phyloP scores from a whole-genome alignment of 2,329 filamentous ascomycete species.

The Neonectria ditissima region DNA sequence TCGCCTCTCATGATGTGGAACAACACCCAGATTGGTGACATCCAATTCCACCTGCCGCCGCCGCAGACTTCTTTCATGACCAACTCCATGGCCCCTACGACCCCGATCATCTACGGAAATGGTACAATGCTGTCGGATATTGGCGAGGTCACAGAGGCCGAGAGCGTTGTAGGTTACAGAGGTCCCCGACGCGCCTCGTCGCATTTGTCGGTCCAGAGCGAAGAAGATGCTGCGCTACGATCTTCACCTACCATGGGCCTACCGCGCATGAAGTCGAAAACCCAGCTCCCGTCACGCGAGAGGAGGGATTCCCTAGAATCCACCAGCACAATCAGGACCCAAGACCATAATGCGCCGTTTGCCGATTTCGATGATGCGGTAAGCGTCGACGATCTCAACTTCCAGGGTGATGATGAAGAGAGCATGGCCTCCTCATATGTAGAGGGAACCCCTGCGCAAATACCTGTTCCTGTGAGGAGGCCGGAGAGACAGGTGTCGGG shows the following conservation, averaged over 20 bases:
- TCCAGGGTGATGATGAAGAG: conserved; percentile 76
- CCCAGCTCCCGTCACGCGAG: conserved; percentile 58
- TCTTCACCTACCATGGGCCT: conserved; percentile 62
- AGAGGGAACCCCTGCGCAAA: conserved; percentile 56
- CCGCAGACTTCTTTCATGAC: conserved; percentile 54
- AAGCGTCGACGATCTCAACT: conserved; percentile 73
- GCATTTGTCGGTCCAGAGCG: conserved; percentile 49
- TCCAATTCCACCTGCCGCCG: conserved; percentile 58
- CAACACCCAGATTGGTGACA: conserved; percentile 53
- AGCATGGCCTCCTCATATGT: conserved; percentile 70
- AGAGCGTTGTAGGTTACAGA: conserved; percentile 59
- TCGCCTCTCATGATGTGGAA: conserved; percentile 67
- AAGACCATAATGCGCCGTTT: conserved; percentile 62
- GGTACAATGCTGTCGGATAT: conserved; percentile 78
- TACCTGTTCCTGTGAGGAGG: conserved; percentile 26
- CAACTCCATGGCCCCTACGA: conserved; percentile 64
- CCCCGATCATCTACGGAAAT: conserved; percentile 76
- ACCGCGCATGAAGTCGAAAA: conserved; percentile 57
- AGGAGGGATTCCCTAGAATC: conserved; percentile 70
- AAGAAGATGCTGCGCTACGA: conserved; percentile 52
- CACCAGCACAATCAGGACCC: conserved; percentile 69
- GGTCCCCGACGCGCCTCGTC: conserved; percentile 54
- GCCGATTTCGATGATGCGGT: conserved; percentile 71
- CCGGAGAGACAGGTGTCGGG: conserved; percentile 31
- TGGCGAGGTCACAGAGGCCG: conserved; percentile 67